These are phyloP conservation scores for Biscogniauxia marginata DNA, from an alignment of 2,329 filamentous ascomycete genomes.

Conservation along the genomic window DNA sequence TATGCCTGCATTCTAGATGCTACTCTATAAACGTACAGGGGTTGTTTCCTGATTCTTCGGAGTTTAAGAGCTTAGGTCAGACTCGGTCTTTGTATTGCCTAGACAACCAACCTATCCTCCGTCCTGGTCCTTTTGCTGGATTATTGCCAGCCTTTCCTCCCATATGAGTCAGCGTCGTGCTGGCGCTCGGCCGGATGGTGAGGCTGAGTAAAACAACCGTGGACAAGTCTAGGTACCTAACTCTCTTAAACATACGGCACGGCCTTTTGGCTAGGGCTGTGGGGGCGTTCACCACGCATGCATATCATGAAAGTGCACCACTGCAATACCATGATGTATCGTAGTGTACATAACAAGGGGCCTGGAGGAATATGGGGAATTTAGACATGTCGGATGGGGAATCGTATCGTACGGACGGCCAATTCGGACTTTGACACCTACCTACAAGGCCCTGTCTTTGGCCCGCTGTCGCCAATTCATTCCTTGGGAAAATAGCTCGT, in stretches of 20 bases:
- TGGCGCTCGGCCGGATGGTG: neutral
- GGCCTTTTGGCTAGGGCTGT: neutral
- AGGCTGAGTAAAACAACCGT: conserved; percentile 1
- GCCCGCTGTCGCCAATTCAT: neutral
- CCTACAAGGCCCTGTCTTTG: neutral
- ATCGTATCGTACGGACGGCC: neutral
- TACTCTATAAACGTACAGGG: neutral
- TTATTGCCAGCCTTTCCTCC: neutral
- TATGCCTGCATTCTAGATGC: neutral
- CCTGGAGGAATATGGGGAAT: neutral
- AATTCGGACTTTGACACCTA: neutral
- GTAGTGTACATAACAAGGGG: neutral
- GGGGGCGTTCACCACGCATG: neutral
- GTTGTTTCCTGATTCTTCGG: neutral
- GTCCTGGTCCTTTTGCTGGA: neutral
- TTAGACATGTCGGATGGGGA: neutral
- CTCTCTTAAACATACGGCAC: conserved; percentile 2
- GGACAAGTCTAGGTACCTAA: conserved; percentile 7
- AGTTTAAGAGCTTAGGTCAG: neutral
- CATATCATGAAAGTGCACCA: neutral
- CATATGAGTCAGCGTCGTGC: neutral
- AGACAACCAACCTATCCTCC: neutral
- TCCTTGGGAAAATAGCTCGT: neutral
- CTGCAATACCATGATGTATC: neutral
- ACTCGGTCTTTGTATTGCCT: too few species aligned